A percentile compares a stretch with the other conserved stretches of the same genome.
Evolutionary conservation across 768 basidiomycete species (phyloP).

Genomic region (Pleurotus djamor): DNA sequence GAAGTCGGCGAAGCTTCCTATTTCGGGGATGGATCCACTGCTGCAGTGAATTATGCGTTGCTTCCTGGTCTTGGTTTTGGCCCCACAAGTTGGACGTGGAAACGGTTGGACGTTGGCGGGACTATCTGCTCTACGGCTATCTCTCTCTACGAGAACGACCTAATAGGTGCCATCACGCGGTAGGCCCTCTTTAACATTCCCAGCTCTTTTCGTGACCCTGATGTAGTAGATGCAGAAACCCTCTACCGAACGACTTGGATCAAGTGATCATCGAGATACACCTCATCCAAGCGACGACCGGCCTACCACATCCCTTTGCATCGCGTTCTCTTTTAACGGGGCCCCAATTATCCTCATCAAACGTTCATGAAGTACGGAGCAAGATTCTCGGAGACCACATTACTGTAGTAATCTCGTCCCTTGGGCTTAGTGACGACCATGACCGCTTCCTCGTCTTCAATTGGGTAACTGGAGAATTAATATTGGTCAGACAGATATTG

Average conservation of each 20-base stretch:
- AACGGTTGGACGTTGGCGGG: background rate
- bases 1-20: background rate
- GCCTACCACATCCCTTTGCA: background rate
- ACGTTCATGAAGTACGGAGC: background rate
- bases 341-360: background rate
- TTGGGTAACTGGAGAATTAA: background rate
- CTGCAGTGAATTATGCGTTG: background rate
- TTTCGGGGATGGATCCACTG: background rate
- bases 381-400: background rate
- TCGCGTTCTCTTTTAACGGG: background rate
- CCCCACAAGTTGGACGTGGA: background rate
- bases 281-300: background rate
- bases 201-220: no score
- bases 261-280: background rate
- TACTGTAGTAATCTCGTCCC: background rate
- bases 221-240: background rate
- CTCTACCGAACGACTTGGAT: background rate
- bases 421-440: background rate
- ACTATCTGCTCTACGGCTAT: background rate
- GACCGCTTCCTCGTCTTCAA: background rate
- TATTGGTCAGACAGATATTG: background rate
- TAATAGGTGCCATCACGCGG: background rate
- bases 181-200: background rate
- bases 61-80: background rate
- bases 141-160: background rate